A percentile compares a stretch with the other conserved stretches of the same genome.
These are phyloP conservation scores for Chimonanthus praecox DNA, from an alignment of 164 flowering plant species.

Conservation along the genomic window DNA sequence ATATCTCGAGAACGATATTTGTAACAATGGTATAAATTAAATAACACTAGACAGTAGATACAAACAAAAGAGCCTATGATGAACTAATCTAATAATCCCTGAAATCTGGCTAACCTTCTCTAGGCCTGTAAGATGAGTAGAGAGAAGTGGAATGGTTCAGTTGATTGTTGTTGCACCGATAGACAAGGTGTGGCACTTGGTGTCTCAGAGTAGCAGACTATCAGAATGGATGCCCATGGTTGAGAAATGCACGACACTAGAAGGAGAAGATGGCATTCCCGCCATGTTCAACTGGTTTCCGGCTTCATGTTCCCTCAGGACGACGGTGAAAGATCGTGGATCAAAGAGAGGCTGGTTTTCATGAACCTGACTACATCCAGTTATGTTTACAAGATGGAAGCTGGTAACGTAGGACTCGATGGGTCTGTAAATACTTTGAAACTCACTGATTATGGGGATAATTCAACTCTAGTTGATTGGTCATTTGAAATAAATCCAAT, in stretches of 20 bases:
- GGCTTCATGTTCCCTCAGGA: constrained; percentile 70
- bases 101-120: neutral
- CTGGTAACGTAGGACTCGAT: constrained; percentile 58
- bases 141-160: constrained; percentile 46
- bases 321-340: constrained; percentile 68
- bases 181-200: constrained; percentile 41
- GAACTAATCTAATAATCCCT: neutral
- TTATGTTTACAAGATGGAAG: constrained; percentile 46
- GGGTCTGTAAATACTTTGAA: constrained; percentile 50
- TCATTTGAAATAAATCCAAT: constrained; percentile 43
- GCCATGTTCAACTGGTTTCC: constrained; percentile 47
- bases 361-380: constrained; percentile 33
- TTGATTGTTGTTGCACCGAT: constrained; percentile 45
- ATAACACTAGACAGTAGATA: too few relatives aligned
- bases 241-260: constrained; percentile 46
- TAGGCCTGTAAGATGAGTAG: constrained; percentile 16
- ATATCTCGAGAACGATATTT: too few relatives aligned
- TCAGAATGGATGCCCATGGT: constrained; percentile 81
- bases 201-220: constrained; percentile 37
- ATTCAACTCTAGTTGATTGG: constrained; percentile 44
- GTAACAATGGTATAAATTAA: too few relatives aligned
- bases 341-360: constrained; percentile 45
- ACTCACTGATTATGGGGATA: constrained; percentile 41
- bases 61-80: too few relatives aligned
- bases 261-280: constrained; percentile 44